A percentile compares a stretch with the other conserved stretches of the same genome.
phyloP scores from a whole-genome alignment of 2,329 filamentous ascomycete species.

The Emericellopsis cladophorae region DNA sequence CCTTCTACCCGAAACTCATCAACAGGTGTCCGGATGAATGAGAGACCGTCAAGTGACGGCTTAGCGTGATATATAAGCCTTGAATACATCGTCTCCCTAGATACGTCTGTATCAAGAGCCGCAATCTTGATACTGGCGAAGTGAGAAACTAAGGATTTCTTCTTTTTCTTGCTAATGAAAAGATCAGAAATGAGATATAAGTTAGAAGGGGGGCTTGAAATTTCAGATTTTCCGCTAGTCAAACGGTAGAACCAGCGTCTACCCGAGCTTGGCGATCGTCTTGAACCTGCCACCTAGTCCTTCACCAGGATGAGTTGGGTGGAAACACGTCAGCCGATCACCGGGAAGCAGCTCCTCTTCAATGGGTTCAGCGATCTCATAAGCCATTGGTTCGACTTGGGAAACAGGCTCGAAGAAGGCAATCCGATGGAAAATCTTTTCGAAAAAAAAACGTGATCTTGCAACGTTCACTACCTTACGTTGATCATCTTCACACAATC shows the following conservation, averaged over 20 bases:
- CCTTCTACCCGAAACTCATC: slow-evolving; percentile 7
- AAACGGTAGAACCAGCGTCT: slow-evolving; percentile 21
- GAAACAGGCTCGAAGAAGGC: background rate
- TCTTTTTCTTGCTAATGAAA: slow-evolving; percentile 1
- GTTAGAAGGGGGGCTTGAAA: slow-evolving; percentile 2
- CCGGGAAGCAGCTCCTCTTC: slow-evolving; percentile 8
- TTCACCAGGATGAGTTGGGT: slow-evolving; percentile 9
- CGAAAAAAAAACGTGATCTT: too few species aligned
- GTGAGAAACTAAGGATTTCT: background rate
- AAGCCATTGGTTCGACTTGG: background rate
- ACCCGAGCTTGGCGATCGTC: slow-evolving; percentile 19
- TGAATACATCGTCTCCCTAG: slow-evolving; percentile 3
- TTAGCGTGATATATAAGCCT: slow-evolving; percentile 6
- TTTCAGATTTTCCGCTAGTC: slow-evolving; percentile 16
- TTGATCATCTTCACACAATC: too few species aligned
- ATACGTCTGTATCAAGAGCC: slow-evolving; percentile 6
- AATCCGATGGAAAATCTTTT: too few species aligned
- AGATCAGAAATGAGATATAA: background rate
- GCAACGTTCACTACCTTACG: too few species aligned
- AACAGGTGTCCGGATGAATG: slow-evolving; percentile 3
- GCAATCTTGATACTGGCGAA: slow-evolving; percentile 8
- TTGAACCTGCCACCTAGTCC: slow-evolving; percentile 20
- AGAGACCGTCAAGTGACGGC: slow-evolving; percentile 6
- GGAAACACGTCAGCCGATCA: slow-evolving; percentile 5
- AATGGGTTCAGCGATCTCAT: slow-evolving; percentile 5